These are phyloP conservation scores for Datura wrightii DNA, from an alignment of 257 asterid genomes.

Conservation along the genomic window DNA sequence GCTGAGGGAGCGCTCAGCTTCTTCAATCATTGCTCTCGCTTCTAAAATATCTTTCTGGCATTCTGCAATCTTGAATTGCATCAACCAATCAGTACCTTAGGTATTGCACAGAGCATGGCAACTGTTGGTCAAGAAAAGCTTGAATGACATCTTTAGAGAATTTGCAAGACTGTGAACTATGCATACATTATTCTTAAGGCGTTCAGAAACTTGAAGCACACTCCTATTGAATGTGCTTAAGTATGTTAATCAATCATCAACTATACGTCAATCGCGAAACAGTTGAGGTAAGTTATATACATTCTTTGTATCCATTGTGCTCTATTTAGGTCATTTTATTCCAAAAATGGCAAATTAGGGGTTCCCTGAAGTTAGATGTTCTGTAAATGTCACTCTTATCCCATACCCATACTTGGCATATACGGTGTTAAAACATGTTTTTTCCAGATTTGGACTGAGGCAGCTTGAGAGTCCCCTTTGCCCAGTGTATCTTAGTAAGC, in stretches of 20 bases:
- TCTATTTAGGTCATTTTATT: neutral
- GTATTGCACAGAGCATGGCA: neutral
- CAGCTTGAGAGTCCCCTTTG: neutral
- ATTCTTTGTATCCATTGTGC: neutral
- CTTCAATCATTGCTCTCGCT: constrained; percentile 82
- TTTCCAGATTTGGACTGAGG: neutral
- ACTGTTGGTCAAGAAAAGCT: constrained; percentile 14
- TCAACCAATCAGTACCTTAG: constrained; percentile 1
- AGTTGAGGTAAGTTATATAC: neutral
- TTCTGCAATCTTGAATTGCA: constrained; percentile 73
- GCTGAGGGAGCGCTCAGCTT: constrained; percentile 69
- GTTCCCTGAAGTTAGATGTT: neutral
- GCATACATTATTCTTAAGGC: neutral
- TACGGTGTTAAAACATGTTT: constrained; percentile 1
- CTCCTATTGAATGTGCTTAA: constrained; percentile 13
- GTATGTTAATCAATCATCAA: neutral
- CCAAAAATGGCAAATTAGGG: neutral
- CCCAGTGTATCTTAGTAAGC: neutral
- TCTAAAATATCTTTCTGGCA: constrained; percentile 84
- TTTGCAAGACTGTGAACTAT: neutral
- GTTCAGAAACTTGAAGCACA: neutral
- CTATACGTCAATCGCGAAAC: neutral
- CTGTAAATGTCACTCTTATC: neutral
- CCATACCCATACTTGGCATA: neutral
- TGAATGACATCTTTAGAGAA: constrained; percentile 18